Base-by-base conservation (phyloP, 441 rosid genomes). In the Gossypium laxum region DNA sequence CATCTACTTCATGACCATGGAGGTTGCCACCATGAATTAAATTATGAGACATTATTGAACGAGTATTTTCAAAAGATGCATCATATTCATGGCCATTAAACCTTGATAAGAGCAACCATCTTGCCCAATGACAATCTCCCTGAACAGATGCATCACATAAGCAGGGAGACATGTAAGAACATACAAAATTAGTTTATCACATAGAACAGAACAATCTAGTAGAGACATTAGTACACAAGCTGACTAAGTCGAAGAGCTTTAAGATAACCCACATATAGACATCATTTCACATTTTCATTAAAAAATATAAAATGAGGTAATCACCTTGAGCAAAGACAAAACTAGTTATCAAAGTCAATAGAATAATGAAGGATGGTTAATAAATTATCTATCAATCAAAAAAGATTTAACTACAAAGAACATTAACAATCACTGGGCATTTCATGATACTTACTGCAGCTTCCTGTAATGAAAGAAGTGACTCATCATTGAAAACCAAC, bases 121-220 rank as follows among this genome's bases (percentile, higher is more conserved):
- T 90, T 77, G 96, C 97, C 98, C 98, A 95, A 66, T 91, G 96
- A 79, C 92, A 91, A 82, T 91, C 97, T 68, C 97, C 97, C 99
- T 95, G 86, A 73, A 67, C 60, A 78, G 57, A 85, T 73, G 71
- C 72, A 78, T 75, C 62, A 75, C 38, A 73, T 12, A 55, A 73
- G 21, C 60, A 77, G 58, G 43, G 56, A 34, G 14, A 72, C 14
- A 71, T 54, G 61, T 69, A 50, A 78, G 79, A 56, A 63, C 62
- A 41, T 18, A 65, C 4, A 59, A 21, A 74, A 66, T 7, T 47
- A 47, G 60, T 70, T 59, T n/a, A 52, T 18, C 7, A 41, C 18
- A 72, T 38, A 22, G 12, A 72, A 26, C 52, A 50, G 67, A 17
- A n/a, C 18, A 68, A 38, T 50, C 68, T 18, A 57, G 43, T 45